These are phyloP conservation scores for Candida adriatica DNA, from an alignment of 805 yeast species.

Conservation along the genomic window DNA sequence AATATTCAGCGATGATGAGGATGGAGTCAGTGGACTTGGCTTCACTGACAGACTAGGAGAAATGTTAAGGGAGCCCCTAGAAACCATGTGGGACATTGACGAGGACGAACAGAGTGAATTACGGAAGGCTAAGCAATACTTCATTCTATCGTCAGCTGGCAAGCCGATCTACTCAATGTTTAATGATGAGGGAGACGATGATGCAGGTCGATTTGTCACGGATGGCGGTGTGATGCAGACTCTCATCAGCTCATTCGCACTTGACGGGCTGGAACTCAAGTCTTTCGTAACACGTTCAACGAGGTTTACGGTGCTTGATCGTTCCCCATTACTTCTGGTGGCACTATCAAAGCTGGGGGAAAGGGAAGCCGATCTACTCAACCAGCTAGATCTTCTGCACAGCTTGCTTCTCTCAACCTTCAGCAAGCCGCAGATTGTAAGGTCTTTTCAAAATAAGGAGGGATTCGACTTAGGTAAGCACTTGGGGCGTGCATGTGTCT, in stretches of 20 bases:
- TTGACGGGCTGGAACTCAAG: constrained; percentile 31
- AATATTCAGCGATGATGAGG: constrained; percentile 22
- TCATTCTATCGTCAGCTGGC: constrained; percentile 77
- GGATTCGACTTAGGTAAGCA: constrained; percentile 77
- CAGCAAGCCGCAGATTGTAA: constrained; percentile 69
- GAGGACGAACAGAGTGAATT: constrained; percentile 12
- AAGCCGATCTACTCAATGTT: constrained; percentile 74
- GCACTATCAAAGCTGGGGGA: constrained; percentile 59
- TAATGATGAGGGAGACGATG: constrained; percentile 38
- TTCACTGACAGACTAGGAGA: constrained; percentile 19
- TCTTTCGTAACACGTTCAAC: constrained; percentile 47
- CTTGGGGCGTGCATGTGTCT: constrained; percentile 67
- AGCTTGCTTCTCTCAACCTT: constrained; percentile 76
- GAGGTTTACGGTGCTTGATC: constrained; percentile 51
- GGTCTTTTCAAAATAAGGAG: constrained; percentile 61
- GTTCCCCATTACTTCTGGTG: constrained; percentile 65
- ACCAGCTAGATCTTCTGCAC: constrained; percentile 68
- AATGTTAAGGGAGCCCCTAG: constrained; percentile 19
- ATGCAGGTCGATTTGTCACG: constrained; percentile 38
- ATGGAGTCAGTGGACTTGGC: constrained; percentile 6
- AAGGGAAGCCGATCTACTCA: constrained; percentile 39
- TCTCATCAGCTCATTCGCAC: constrained; percentile 61
- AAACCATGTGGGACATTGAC: constrained; percentile 6
- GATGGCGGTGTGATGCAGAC: constrained; percentile 81
- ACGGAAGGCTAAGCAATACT: constrained; percentile 51